phyloP scores from a whole-genome alignment of 2,329 filamentous ascomycete genomes.

The Fusarium sp. region DNA sequence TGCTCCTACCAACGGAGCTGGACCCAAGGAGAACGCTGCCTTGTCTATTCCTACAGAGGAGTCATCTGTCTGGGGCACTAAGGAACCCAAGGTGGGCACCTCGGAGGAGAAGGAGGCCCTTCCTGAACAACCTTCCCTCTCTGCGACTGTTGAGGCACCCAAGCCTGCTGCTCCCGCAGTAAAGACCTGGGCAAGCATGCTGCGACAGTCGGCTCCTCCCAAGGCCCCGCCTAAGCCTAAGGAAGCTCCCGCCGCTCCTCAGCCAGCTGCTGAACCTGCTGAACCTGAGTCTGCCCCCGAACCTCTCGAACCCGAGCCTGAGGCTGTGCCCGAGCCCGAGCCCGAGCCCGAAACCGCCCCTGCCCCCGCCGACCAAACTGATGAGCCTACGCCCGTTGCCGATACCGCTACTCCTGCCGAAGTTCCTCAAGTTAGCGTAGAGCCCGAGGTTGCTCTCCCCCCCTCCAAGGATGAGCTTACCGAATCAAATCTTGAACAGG shows the following conservation, averaged over 20 bases:
- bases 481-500: conserved; percentile 90
- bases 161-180: conserved; percentile 55
- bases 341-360: conserved; percentile 51
- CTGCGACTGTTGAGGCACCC: conserved; percentile 53
- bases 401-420: conserved; percentile 47
- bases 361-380: conserved; percentile 45
- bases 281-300: conserved; percentile 55
- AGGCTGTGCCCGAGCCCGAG: conserved; percentile 46
- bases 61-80: conserved; percentile 64
- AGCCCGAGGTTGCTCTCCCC: conserved; percentile 62
- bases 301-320: conserved; percentile 50
- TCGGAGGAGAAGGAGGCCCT: conserved; percentile 51
- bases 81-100: conserved; percentile 52
- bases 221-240: conserved; percentile 70
- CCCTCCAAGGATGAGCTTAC: conserved; percentile 87
- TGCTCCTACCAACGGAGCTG: conserved; percentile 71
- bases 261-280: conserved; percentile 52
- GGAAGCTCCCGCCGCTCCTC: conserved; percentile 60
- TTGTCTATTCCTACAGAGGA: conserved; percentile 78
- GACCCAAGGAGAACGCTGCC: conserved; percentile 65
- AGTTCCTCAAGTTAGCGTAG: conserved; percentile 47
- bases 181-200: conserved; percentile 82
- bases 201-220: conserved; percentile 68
- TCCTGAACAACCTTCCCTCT: conserved; percentile 49
- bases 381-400: conserved; percentile 49